phyloP scores from a whole-genome alignment of 805 yeast species.

The Candida adriatica region DNA sequence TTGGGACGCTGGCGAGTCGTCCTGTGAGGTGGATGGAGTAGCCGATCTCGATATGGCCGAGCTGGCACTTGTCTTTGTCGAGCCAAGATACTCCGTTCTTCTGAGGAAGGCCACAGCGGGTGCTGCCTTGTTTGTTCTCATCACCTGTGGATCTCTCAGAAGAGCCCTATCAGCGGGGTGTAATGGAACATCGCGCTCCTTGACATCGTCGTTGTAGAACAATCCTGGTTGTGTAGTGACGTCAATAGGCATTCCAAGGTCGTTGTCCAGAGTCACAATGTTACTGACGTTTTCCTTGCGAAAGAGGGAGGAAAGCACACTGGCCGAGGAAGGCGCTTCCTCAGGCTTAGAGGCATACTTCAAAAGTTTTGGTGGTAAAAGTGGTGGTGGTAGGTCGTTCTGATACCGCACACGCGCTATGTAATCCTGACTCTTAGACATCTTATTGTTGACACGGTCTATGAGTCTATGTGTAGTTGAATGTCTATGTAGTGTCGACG shows the following conservation, averaged over 20 bases:
- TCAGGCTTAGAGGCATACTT: conserved; percentile 37
- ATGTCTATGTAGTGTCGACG: no score
- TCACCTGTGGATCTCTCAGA: conserved; percentile 68
- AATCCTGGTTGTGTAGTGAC: conserved; percentile 58
- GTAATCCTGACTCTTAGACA: conserved; percentile 60
- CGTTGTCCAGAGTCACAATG: conserved; percentile 50
- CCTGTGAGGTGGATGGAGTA: conserved; percentile 14
- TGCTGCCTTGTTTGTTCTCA: conserved; percentile 28
- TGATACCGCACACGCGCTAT: conserved; percentile 78
- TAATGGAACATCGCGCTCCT: conserved; percentile 31
- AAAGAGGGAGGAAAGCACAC: conserved; percentile 62
- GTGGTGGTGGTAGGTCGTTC: conserved; percentile 89
- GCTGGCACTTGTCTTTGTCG: conserved; percentile 2
- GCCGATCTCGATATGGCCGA: conserved; percentile 13
- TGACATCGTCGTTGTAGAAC: conserved; percentile 40
- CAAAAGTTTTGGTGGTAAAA: conserved; percentile 81
- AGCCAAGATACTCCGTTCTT: conserved; percentile 79
- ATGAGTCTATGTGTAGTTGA: no score
- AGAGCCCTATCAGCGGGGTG: conserved; percentile 69
- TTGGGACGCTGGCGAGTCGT: conserved; percentile 54
- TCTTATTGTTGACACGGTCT: no score
- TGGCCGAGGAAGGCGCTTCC: conserved; percentile 42
- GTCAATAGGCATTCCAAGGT: conserved; percentile 74
- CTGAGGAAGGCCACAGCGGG: conserved; percentile 69
- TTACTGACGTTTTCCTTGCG: conserved; percentile 61